Percentiles rank a stretch among this genome's conserved stretches.
phyloP scores from a whole-genome alignment of 2,329 filamentous ascomycete genomes.

The Diaporthe helianthi region DNA sequence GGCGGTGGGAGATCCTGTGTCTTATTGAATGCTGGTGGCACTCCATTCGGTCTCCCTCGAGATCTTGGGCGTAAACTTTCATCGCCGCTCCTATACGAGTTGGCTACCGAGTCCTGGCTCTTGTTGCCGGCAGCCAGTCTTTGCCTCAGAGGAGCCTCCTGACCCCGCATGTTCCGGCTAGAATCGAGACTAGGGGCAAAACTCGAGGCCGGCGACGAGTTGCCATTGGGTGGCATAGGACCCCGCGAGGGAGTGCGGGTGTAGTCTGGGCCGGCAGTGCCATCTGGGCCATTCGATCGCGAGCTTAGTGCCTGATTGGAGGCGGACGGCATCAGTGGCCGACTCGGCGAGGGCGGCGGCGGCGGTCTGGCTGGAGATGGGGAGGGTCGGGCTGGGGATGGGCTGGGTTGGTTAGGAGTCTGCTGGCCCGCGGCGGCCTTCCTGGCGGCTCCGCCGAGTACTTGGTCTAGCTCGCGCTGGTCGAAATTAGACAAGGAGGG shows the following conservation, averaged over 20 bases:
- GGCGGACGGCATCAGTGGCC: constrained; percentile 35
- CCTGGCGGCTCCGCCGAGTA: constrained; percentile 64
- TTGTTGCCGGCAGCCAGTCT: constrained; percentile 59
- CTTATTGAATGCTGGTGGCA: constrained; percentile 37
- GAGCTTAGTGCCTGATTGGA: constrained; percentile 24
- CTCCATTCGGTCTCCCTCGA: constrained; percentile 51
- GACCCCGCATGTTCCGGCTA: constrained; percentile 48
- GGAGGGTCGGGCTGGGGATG: constrained; percentile 23
- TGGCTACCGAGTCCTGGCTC: constrained; percentile 64
- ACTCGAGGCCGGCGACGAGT: constrained; percentile 51
- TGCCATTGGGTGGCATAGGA: constrained; percentile 42
- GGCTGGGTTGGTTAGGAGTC: constrained; percentile 36
- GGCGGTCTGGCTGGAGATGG: constrained; percentile 37
- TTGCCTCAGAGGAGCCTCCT: constrained; percentile 50
- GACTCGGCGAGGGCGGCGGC: constrained; percentile 39
- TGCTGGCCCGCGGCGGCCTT: constrained; percentile 47
- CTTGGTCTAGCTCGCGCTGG: constrained; percentile 75
- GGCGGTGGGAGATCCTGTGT: constrained; percentile 39
- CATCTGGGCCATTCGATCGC: constrained; percentile 41
- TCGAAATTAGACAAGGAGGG: constrained; percentile 87
- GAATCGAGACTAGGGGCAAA: constrained; percentile 59
- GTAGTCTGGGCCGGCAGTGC: constrained; percentile 36
- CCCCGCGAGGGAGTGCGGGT: constrained; percentile 41
- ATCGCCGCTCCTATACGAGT: constrained; percentile 61
- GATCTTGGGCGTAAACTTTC: constrained; percentile 57